A percentile compares a stretch with the other conserved stretches of the same genome.
phyloP scores from a whole-genome alignment of 202 grass and related monocot species.

The Elaeis oleifera region DNA sequence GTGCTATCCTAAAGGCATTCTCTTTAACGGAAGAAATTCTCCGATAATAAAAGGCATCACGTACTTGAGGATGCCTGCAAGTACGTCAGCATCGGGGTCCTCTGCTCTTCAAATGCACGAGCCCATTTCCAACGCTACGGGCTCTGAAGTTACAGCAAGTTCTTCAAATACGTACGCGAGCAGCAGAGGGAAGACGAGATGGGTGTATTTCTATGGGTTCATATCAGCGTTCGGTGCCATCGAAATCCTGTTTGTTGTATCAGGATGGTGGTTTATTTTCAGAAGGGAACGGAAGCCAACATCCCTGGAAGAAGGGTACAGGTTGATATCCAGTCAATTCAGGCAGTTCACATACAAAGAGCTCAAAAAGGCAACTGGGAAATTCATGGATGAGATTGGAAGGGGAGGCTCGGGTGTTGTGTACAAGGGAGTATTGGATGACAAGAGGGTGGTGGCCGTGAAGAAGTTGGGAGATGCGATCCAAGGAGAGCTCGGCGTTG shows the following conservation, averaged over 20 bases:
- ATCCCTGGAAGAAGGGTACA: conserved; percentile 34
- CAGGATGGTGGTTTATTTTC: conserved; percentile 47
- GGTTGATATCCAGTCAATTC: conserved; percentile 14
- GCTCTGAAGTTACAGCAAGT: not conserved
- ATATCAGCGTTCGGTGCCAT: conserved; percentile 30
- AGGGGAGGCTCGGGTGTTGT: not conserved
- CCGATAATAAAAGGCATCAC: conserved; percentile 19
- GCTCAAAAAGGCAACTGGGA: conserved; percentile 3
- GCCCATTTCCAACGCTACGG: conserved; percentile 6
- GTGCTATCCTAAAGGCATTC: conserved; percentile 42
- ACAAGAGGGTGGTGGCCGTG: too few relatives aligned
- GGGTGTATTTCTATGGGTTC: conserved; percentile 38
- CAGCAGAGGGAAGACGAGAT: not conserved
- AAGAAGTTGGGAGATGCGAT: too few relatives aligned
- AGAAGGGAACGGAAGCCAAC: conserved; percentile 3
- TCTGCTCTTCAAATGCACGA: not conserved
- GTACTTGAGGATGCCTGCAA: conserved; percentile 32
- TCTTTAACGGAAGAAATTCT: conserved; percentile 38
- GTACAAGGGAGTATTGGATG: conserved; percentile 13
- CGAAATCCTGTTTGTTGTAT: conserved; percentile 36
- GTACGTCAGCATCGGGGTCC: conserved; percentile 11
- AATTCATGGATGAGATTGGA: too few relatives aligned
- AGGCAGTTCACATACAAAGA: conserved; percentile 24
- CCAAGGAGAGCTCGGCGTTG: too few relatives aligned
- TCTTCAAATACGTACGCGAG: not conserved